Evolutionary conservation across 2,329 filamentous ascomycete species (phyloP).

Genomic region (Penicillium sp.): DNA sequence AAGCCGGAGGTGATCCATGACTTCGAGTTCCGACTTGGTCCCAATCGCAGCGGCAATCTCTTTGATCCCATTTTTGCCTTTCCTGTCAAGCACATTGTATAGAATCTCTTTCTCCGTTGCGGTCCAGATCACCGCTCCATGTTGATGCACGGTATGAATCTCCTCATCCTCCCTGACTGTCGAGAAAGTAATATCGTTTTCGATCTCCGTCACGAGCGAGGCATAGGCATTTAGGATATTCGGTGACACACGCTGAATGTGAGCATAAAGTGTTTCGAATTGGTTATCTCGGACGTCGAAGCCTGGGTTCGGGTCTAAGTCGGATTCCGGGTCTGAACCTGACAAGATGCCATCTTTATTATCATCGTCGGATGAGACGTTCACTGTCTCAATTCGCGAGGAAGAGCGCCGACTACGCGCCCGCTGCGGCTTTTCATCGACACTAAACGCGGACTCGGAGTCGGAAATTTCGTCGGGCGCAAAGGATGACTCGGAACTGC

Average conservation of each 20-base stretch:
- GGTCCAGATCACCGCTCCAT: slow-evolving; percentile 75
- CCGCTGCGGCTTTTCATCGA: slow-evolving; percentile 15
- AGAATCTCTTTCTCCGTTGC: slow-evolving; percentile 71
- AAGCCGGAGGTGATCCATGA: slow-evolving; percentile 70
- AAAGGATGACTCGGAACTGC: slow-evolving; percentile 41
- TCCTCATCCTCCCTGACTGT: slow-evolving; percentile 23
- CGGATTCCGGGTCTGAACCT: slow-evolving; percentile 8
- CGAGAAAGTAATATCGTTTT: slow-evolving; percentile 44
- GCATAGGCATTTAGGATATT: slow-evolving; percentile 59
- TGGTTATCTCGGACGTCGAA: slow-evolving; percentile 4
- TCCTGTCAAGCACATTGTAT: slow-evolving; percentile 68
- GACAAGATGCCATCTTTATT: not conserved
- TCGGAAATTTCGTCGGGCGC: slow-evolving; percentile 42
- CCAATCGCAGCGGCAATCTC: slow-evolving; percentile 68
- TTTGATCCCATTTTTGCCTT: slow-evolving; percentile 67
- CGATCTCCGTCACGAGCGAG: slow-evolving; percentile 61
- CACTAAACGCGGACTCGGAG: slow-evolving; percentile 29
- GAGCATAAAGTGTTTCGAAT: slow-evolving; percentile 14
- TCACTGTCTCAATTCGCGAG: slow-evolving; percentile 4
- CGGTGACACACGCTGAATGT: slow-evolving; percentile 36
- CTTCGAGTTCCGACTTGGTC: slow-evolving; percentile 76
- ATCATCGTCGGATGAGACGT: not conserved
- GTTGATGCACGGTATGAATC: slow-evolving; percentile 58
- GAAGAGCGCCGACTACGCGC: slow-evolving; percentile 17
- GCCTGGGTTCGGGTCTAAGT: not conserved